A percentile compares a stretch with the other conserved stretches of the same genome.
Evolutionary conservation across 768 basidiomycete species (phyloP).

Genomic region (Ephemerocybe angulata): DNA sequence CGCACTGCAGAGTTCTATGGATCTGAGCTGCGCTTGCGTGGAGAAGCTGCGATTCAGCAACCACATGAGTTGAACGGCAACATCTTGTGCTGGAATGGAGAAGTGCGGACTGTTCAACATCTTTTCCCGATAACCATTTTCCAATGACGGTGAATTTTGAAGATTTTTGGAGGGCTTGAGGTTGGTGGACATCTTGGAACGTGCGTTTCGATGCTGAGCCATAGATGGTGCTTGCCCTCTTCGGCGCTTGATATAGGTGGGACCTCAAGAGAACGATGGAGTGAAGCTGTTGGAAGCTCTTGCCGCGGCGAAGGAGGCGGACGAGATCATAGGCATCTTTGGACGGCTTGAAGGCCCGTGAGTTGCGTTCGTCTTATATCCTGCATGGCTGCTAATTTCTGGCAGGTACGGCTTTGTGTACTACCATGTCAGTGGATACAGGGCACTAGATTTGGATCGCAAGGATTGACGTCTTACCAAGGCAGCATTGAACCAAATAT

Average conservation of each 20-base stretch:
- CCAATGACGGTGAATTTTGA: background rate
- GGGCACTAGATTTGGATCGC: background rate
- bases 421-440: slow-evolving; percentile 57
- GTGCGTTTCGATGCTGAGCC: background rate
- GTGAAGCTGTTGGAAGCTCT: slow-evolving; percentile 42
- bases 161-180: slow-evolving; percentile 78
- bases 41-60: slow-evolving; percentile 53
- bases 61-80: slow-evolving; percentile 60
- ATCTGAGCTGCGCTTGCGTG: slow-evolving; percentile 75
- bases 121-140: background rate
- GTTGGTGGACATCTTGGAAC: slow-evolving; percentile 32
- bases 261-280: slow-evolving; percentile 68
- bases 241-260: too few relatives aligned
- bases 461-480: slow-evolving; percentile 20
- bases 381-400: background rate
- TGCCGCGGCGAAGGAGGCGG: slow-evolving; percentile 24
- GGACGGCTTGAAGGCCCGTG: slow-evolving; percentile 78
- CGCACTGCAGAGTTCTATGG: slow-evolving; percentile 56
- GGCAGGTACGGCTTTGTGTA: slow-evolving; percentile 76
- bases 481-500: slow-evolving; percentile 46
- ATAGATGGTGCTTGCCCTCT: too few relatives aligned
- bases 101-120: slow-evolving; percentile 41
- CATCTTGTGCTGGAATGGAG: slow-evolving; percentile 84
- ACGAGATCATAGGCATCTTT: slow-evolving; percentile 50
- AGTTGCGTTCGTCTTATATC: slow-evolving; percentile 28